phyloP scores from a whole-genome alignment of 495 filamentous ascomycete species.

The Cryomyces antarcticus region DNA sequence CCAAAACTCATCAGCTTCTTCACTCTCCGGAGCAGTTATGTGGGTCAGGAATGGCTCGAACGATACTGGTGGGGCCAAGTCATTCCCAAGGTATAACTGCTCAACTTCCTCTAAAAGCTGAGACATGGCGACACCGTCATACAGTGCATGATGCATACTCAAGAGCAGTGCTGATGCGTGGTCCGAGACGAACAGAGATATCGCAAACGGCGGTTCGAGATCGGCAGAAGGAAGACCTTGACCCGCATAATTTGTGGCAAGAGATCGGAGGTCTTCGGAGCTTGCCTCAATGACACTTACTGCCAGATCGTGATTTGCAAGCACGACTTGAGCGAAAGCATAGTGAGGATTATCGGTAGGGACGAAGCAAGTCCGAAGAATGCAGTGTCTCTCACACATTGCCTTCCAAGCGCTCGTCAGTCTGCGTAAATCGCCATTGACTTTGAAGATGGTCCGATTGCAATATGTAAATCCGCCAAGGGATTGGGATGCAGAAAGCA shows the following conservation, averaged over 20 bases:
- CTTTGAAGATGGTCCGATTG: slow-evolving; percentile 31
- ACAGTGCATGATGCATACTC: slow-evolving; percentile 62
- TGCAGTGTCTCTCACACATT: slow-evolving; percentile 35
- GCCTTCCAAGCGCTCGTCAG: slow-evolving; percentile 27
- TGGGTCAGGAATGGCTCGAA: slow-evolving; percentile 31
- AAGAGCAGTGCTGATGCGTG: slow-evolving; percentile 21
- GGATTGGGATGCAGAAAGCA: slow-evolving; percentile 36
- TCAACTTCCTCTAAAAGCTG: slow-evolving; percentile 47
- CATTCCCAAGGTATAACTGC: slow-evolving; percentile 20
- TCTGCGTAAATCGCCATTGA: slow-evolving; percentile 22
- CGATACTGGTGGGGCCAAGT: slow-evolving; percentile 22
- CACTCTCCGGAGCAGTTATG: slow-evolving; percentile 19
- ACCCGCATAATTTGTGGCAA: too few species aligned
- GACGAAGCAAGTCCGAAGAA: slow-evolving; percentile 42
- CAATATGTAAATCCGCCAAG: slow-evolving; percentile 23
- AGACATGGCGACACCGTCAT: slow-evolving; percentile 54
- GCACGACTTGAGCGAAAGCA: slow-evolving; percentile 39
- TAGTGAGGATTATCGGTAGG: slow-evolving; percentile 27
- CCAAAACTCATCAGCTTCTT: slow-evolving; percentile 41
- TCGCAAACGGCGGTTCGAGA: too few species aligned
- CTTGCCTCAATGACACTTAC: too few species aligned
- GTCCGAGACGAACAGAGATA: too few species aligned
- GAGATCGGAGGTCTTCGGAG: too few species aligned
- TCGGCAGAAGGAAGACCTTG: too few species aligned
- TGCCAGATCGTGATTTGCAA: slow-evolving; percentile 11